Evolutionary conservation across 495 filamentous ascomycete species (phyloP), one percentile per base, ranked within the genome.

Genomic region (Neurospora sp.): DNA sequence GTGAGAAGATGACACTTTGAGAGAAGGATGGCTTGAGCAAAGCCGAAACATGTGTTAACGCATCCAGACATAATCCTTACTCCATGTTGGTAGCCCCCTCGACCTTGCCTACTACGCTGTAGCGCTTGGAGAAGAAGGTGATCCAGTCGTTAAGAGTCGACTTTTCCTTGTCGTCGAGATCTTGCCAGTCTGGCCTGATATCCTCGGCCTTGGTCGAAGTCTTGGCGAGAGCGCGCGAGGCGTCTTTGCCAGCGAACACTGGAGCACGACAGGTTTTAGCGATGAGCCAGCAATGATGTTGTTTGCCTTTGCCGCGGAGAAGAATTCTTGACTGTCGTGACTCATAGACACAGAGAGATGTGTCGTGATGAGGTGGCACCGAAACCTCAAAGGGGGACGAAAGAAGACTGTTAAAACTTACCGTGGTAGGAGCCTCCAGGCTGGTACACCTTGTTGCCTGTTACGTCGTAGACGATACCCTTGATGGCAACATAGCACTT

Each of bases 241-340:
- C 90, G 79, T 99, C 96, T 79, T 96, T 95, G 75, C 96, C 96
- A 10, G 93, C 93, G 77, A 99, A 98, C 37, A 97, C 96, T 98
- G 75, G 7, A 70, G 18, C 8, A 37, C 22, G 39, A 35, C 20
- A 27, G 39, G 71, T 42, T 48, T 69, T 35, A 27, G 44, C 35
- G 9, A 69, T 41, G 37, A 69, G 35, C 35, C 22, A 69, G n/a
- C 68, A 45, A 69, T 14, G 20, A 38, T 69, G 59, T 39, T n/a
- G 45, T 69, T 27, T 59, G 48, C 48, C 20, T 35, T 31, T 31
- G 27, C 27, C 27, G 3, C 27, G 27, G 27, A 31, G 27, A 31
- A 31, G 27, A 31, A 31, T 31, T 31, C 27, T 31, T 31, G 27
- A 31, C 27, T 31, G 27, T 31, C 27, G 27, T 31, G 27, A 0